A percentile compares a stretch with the other conserved stretches of the same genome.
Evolutionary conservation across 306 rosid genomes (phyloP).

Genomic region (Herpetospermum pedunculosum): DNA sequence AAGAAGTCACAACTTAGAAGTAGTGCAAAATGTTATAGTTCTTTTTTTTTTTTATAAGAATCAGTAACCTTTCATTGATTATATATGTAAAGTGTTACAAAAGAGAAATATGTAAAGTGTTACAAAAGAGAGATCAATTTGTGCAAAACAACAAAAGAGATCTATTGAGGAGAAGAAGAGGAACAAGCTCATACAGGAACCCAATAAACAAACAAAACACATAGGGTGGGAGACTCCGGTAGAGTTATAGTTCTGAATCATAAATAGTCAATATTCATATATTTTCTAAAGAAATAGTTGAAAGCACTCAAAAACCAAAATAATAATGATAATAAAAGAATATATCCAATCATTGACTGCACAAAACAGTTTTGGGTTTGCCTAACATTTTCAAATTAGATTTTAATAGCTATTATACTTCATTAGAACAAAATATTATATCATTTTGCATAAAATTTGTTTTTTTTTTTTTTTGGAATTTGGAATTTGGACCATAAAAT

Average conservation of each 20-base stretch:
- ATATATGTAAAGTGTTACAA: no score
- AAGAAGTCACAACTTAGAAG: not conserved
- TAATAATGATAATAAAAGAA: not conserved
- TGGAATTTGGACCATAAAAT: no score
- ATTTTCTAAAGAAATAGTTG: not conserved
- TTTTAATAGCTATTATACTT: not conserved
- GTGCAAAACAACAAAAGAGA: no score
- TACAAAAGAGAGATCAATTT: no score
- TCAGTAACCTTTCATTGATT: no score
- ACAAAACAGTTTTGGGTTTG: not conserved
- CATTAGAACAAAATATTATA: not conserved
- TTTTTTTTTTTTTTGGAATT: no score
- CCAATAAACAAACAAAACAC: no score
- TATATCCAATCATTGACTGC: not conserved
- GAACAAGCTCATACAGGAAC: no score
- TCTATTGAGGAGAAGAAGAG: no score
- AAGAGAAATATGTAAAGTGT: no score
- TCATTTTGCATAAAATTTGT: not conserved
- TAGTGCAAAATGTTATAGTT: not conserved
- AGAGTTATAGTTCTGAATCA: not conserved
- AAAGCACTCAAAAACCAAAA: not conserved
- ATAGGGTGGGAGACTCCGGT: no score
- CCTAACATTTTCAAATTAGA: conserved; percentile 1
- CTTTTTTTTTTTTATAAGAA: no score
- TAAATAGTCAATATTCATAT: not conserved